Percentiles rank a stretch among this genome's conserved stretches.
phyloP scores from a whole-genome alignment of 371 early-diverging fungal genomes.

The Rhizopus delemar region DNA sequence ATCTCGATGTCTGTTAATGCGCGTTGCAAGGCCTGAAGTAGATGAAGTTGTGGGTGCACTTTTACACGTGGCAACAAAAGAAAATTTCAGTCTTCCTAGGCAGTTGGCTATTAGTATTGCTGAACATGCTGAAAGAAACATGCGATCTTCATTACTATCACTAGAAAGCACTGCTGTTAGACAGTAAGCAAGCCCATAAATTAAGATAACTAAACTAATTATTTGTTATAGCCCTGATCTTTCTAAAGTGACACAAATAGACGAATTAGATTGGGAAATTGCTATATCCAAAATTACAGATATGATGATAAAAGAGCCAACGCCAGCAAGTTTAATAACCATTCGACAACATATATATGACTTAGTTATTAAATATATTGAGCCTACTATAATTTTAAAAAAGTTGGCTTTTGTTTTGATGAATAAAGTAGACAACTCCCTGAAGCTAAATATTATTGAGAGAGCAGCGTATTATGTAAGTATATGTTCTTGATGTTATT shows the following conservation, averaged over 20 bases:
- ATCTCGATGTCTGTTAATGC: constrained; percentile 91
- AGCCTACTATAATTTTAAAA: constrained; percentile 73
- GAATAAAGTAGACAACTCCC: constrained; percentile 57
- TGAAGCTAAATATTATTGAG: constrained; percentile 69
- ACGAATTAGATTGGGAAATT: constrained; percentile 90
- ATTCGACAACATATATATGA: constrained; percentile 87
- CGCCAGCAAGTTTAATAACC: constrained; percentile 66
- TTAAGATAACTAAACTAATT: constrained; percentile 30
- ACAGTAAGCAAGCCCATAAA: constrained; percentile 48
- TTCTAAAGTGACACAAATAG: constrained; percentile 56
- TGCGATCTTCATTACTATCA: constrained; percentile 87
- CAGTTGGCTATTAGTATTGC: constrained; percentile 71
- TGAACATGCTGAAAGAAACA: constrained; percentile 76
- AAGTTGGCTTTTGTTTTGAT: constrained; percentile 72
- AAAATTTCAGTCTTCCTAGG: constrained; percentile 71
- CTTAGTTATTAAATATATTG: constrained; percentile 88
- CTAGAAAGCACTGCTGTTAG: constrained; percentile 86
- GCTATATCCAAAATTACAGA: constrained; percentile 73
- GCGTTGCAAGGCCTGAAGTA: constrained; percentile 84
- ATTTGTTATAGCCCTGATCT: constrained; percentile 27
- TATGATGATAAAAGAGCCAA: constrained; percentile 74
- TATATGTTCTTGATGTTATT: neutral
- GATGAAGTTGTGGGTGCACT: constrained; percentile 75
- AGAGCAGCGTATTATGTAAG: constrained; percentile 82
- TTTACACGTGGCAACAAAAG: constrained; percentile 73